A percentile compares a stretch with the other conserved stretches of the same genome.
Conservation (phyloP, 73 alveolate species). For the Tetrahymena elliotti region DNA sequence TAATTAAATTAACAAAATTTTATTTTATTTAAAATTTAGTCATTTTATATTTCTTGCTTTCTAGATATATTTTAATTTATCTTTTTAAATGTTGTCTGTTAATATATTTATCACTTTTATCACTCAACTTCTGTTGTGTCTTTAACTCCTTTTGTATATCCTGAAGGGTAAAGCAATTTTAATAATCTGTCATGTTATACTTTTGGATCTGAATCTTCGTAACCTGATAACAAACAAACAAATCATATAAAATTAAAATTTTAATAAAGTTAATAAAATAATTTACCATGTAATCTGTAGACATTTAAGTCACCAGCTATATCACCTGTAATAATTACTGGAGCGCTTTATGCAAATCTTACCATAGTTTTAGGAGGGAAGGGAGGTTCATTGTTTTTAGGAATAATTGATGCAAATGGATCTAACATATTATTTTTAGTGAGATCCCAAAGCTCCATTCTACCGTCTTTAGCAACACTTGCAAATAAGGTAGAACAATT, state of each 20-base stretch:
- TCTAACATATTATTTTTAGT: slow-evolving; percentile 72
- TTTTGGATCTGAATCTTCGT: slow-evolving; percentile 37
- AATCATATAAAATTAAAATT: background rate
- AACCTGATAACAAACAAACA: background rate
- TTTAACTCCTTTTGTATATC: slow-evolving; percentile 31
- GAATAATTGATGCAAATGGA: slow-evolving; percentile 44
- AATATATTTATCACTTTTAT: background rate
- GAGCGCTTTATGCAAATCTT: slow-evolving; percentile 78
- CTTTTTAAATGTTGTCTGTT: background rate
- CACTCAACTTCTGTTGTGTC: background rate
- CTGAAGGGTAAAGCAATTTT: slow-evolving; percentile 33
- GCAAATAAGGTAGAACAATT: slow-evolving; percentile 90
- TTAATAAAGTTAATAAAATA: background rate
- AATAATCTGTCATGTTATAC: slow-evolving; percentile 5
- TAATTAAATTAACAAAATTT: background rate
- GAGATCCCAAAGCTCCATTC: slow-evolving; percentile 96
- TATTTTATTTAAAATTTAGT: background rate
- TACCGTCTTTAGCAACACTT: slow-evolving; percentile 95
- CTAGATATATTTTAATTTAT: background rate
- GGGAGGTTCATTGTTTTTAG: slow-evolving; percentile 33
- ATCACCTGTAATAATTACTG: slow-evolving; percentile 90
- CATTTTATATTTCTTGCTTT: background rate
- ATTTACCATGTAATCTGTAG: slow-evolving; percentile 68
- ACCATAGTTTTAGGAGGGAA: slow-evolving; percentile 85
- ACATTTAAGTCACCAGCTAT: slow-evolving; percentile 78